A percentile compares a stretch with the other conserved stretches of the same genome.
Conservation (phyloP, 495 filamentous ascomycete genomes). For the Alectoria sarmentosa region DNA sequence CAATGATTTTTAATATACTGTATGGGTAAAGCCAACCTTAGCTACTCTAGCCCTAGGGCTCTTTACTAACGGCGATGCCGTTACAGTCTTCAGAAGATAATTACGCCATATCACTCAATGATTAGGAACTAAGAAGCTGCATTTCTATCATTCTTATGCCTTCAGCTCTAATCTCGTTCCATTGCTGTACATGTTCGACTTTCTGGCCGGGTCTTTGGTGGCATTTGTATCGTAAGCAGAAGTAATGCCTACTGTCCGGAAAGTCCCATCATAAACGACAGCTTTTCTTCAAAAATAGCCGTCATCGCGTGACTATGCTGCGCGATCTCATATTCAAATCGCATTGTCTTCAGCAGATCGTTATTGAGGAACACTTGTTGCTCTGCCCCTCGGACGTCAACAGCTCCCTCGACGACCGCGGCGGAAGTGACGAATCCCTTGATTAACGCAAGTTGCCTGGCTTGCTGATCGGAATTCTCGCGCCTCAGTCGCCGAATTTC, state of each 20-base stretch:
- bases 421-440: background rate
- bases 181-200: background rate
- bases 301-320: background rate
- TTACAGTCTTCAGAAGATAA: no score
- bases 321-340: background rate
- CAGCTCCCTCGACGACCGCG: background rate
- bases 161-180: background rate
- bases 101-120: no score
- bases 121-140: no score
- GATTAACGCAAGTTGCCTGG: background rate
- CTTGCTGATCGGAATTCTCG: background rate
- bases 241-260: no score
- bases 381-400: conserved; percentile 11
- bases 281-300: conserved; percentile 6
- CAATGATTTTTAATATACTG: no score
- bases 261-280: background rate
- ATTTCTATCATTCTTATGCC: background rate
- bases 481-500: background rate
- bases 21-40: background rate
- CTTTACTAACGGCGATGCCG: no score
- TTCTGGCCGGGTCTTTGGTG: background rate
- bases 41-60: background rate
- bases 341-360: background rate
- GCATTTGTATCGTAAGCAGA: no score
- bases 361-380: background rate